A percentile compares a stretch with the other conserved stretches of the same genome.
These are phyloP conservation scores for Epichloe bromicola DNA, from an alignment of 2,329 filamentous ascomycete species.

Conservation along the genomic window DNA sequence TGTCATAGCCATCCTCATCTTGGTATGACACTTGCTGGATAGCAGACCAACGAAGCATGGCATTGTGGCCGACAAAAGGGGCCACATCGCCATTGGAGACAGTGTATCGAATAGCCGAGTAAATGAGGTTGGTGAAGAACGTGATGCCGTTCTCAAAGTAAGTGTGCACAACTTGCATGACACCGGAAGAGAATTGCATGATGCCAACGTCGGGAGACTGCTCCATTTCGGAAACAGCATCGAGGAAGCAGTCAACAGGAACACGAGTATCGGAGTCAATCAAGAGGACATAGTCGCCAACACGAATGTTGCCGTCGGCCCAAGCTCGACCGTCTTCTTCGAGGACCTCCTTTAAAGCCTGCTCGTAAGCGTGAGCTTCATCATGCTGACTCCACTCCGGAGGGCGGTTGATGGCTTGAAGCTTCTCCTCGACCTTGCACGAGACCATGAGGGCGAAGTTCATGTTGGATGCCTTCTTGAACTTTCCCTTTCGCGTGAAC, in stretches of 20 bases:
- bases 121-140: constrained; percentile 63
- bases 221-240: constrained; percentile 73
- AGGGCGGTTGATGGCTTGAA: constrained; percentile 41
- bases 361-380: constrained; percentile 53
- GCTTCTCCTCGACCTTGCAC: constrained; percentile 57
- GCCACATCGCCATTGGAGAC: constrained; percentile 66
- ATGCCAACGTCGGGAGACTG: constrained; percentile 67
- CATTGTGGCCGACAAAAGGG: constrained; percentile 72
- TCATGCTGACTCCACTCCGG: constrained; percentile 55
- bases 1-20: constrained; percentile 59
- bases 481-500: constrained; percentile 51
- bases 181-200: constrained; percentile 63
- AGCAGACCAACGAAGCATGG: constrained; percentile 61
- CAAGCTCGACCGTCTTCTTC: constrained; percentile 57
- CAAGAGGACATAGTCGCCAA: constrained; percentile 67
- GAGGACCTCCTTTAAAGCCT: constrained; percentile 51
- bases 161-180: constrained; percentile 66
- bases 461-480: constrained; percentile 63
- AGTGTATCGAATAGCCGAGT: constrained; percentile 65
- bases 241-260: constrained; percentile 62
- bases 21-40: constrained; percentile 60
- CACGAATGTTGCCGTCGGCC: constrained; percentile 75
- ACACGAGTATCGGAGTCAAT: constrained; percentile 74
- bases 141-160: constrained; percentile 61
- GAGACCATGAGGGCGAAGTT: constrained; percentile 57